A percentile compares a stretch with the other conserved stretches of the same genome.
These are phyloP conservation scores for Zygoascus hellenicus DNA, from an alignment of 1,139 yeast genomes.

Conservation along the genomic window DNA sequence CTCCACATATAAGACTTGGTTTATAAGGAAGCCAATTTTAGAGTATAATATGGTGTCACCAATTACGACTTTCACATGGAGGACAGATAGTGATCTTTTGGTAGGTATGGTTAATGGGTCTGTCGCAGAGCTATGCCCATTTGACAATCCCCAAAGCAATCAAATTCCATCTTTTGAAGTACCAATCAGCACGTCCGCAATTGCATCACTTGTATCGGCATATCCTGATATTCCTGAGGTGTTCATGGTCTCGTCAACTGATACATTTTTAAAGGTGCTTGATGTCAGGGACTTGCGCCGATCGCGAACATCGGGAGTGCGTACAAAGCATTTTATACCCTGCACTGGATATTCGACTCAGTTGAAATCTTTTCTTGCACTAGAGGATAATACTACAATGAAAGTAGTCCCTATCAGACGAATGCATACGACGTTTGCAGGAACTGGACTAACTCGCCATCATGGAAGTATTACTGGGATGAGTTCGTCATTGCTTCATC, in stretches of 20 bases:
- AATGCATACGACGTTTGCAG: constrained; percentile 32
- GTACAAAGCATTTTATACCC: constrained; percentile 34
- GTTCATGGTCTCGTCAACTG: constrained; percentile 46
- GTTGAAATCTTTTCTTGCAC: constrained; percentile 36
- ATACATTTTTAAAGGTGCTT: constrained; percentile 39
- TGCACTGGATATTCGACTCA: constrained; percentile 36
- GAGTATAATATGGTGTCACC: constrained; percentile 28
- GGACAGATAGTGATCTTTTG: constrained; percentile 44
- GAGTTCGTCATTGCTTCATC: constrained; percentile 47
- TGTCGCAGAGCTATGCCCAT: constrained; percentile 46
- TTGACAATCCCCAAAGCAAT: constrained; percentile 35
- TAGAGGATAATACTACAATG: constrained; percentile 40
- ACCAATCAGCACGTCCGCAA: constrained; percentile 47
- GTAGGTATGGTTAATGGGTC: constrained; percentile 65
- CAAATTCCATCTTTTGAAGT: constrained; percentile 44
- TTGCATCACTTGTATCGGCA: constrained; percentile 43
- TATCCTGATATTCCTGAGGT: constrained; percentile 38
- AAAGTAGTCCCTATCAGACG: constrained; percentile 36
- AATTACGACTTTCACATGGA: constrained; percentile 54
- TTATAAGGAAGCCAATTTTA: constrained; percentile 32
- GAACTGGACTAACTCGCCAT: constrained; percentile 35
- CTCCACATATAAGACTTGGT: constrained; percentile 24
- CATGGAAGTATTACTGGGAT: constrained; percentile 38
- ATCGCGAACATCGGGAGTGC: constrained; percentile 33
- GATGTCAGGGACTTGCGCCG: constrained; percentile 41